Base-by-base conservation (phyloP, 1,284 basidiomycete species). In the Cerioporus squamosus region DNA sequence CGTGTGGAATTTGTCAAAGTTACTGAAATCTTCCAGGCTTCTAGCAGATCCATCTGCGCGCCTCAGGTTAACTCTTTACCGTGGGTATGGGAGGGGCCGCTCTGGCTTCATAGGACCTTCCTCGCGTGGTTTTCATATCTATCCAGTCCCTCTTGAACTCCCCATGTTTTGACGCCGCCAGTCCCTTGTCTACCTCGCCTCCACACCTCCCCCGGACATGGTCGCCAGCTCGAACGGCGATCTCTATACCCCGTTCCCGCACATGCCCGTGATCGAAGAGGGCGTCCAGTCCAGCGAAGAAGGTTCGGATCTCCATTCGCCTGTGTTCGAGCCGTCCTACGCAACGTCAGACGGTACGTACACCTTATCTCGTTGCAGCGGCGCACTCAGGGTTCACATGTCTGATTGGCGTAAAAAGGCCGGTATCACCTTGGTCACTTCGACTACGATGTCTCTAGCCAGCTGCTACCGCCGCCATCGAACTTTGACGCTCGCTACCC, bases 281-380 rank as follows among this genome's bases (percentile, higher is more conserved):
- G 82, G 84, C 43, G 80, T 80, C 53, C 85, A 85, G 72, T 87
- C 87, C 17, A 86, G 84, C 71, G 87, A 88, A 69, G 87, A 88
- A 68, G 84, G 86, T 68, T 89, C 88, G 55, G 85, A 84, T 62
- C 72, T 88, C 29, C 86, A 87, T 68, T 89, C 88, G 3, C 88
- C 88, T 67, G 80, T 83, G 59, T 86, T 73, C 74, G 80, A 79
- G 63, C 72, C 79, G 40, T 74, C 79, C 40, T 85, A 82, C 71
- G 55, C 59, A 59, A 74, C 77, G 67, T 74, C 78, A 62, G 69
- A 72, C 59, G 69, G 76, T 77, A 68, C 62, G 74, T 71, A 47
- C 66, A 55, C 57, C 57, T 59, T 64, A 64, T 64, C 65, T 66
- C 54, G 42, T 62, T 56, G 39, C 60, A 47, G 58, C 38, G 15